These are phyloP conservation scores for Crataegus laevigata DNA, from an alignment of 306 rosid genomes.

Conservation along the genomic window DNA sequence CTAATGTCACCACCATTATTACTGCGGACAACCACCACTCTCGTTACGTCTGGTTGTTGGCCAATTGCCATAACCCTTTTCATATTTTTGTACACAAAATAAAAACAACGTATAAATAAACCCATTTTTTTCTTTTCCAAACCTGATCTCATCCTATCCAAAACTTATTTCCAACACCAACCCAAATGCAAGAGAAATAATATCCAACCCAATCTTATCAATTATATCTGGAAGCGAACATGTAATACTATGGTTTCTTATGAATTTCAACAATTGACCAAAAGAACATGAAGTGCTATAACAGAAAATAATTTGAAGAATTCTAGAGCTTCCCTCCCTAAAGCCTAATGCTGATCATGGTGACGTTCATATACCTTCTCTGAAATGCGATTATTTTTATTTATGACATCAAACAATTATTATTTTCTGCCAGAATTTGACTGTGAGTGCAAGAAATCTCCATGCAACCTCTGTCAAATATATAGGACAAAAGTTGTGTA, in stretches of 20 bases:
- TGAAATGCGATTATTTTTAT: not conserved
- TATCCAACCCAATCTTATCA: not conserved
- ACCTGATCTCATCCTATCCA: not conserved
- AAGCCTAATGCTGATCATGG: not conserved
- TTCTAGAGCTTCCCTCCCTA: not conserved
- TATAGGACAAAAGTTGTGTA: not conserved
- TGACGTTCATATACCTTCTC: not conserved
- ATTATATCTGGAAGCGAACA: not conserved
- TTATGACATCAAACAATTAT: not conserved
- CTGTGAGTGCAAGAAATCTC: not conserved
- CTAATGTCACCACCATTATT: not conserved
- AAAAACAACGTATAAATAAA: too few relatives aligned
- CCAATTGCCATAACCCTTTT: not conserved
- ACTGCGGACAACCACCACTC: not conserved
- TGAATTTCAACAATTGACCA: not conserved
- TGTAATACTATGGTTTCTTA: not conserved
- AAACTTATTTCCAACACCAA: not conserved
- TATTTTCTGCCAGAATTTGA: not conserved
- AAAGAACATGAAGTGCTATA: not conserved
- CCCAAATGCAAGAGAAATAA: not conserved
- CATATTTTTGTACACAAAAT: not conserved
- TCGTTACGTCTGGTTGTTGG: not conserved
- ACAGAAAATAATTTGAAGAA: not conserved
- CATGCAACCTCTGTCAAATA: not conserved
- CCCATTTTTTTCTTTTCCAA: not conserved